A percentile compares a stretch with the other conserved stretches of the same genome.
These are phyloP conservation scores for Sindora glabra DNA, from an alignment of 306 rosid species.

Conservation along the genomic window DNA sequence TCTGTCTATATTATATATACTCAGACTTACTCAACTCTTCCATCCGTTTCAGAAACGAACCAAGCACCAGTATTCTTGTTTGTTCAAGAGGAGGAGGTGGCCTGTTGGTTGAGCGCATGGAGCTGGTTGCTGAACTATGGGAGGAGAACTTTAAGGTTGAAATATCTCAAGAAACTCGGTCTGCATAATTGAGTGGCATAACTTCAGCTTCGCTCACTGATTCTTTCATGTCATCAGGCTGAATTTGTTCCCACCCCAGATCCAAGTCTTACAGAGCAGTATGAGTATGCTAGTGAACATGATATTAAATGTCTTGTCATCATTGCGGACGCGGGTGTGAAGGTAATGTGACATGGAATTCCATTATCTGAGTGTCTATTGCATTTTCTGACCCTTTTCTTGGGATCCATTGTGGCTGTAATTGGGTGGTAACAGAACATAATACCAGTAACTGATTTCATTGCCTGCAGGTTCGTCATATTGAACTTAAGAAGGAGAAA, in stretches of 20 bases:
- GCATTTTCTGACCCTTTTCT: too few species aligned
- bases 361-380: not conserved
- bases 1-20: not conserved
- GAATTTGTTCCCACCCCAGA: constrained; percentile 72
- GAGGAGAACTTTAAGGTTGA: constrained; percentile 78
- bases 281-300: constrained; percentile 87
- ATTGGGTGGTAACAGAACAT: constrained; percentile 7
- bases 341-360: constrained; percentile 40
- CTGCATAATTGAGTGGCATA: not conserved
- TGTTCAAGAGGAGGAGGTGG: constrained; percentile 99
- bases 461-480: constrained; percentile 75
- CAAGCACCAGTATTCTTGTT: constrained; percentile 58
- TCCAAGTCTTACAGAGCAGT: constrained; percentile 95
- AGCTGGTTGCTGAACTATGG: constrained; percentile 84
- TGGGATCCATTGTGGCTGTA: too few species aligned
- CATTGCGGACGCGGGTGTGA: constrained; percentile 64
- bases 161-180: constrained; percentile 7
- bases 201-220: constrained; percentile 19
- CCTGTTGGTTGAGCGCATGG: constrained; percentile 76
- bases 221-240: constrained; percentile 53
- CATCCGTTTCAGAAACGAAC: constrained; percentile 55
- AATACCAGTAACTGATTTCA: constrained; percentile 8
- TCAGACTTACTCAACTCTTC: not conserved
- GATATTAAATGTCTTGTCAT: constrained; percentile 88
- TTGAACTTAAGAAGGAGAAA: constrained; percentile 80